Conservation (phyloP, 768 basidiomycete genomes). For the Harrya chromipes region DNA sequence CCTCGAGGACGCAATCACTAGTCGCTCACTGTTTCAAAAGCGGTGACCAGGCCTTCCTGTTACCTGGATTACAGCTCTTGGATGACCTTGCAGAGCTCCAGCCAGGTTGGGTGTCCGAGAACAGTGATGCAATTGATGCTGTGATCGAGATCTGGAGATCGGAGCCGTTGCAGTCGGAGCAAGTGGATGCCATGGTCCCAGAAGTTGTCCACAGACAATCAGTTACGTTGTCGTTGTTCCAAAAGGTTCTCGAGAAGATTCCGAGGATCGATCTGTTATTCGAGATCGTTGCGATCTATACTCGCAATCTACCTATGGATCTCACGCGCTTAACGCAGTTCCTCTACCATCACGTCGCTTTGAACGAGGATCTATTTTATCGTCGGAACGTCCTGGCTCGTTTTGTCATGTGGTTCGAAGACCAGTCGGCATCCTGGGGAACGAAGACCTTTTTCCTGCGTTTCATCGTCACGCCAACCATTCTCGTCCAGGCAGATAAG, state of each 20-base stretch:
- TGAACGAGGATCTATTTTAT: slow-evolving; percentile 62
- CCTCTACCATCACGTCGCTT: slow-evolving; percentile 81
- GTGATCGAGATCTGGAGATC: slow-evolving; percentile 70
- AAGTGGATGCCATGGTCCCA: slow-evolving; percentile 39
- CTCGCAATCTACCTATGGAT: slow-evolving; percentile 78
- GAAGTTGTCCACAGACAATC: slow-evolving; percentile 59
- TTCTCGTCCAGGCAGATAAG: slow-evolving; percentile 71
- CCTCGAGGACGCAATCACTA: slow-evolving; percentile 54
- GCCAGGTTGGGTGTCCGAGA: slow-evolving; percentile 68
- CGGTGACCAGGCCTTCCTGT: slow-evolving; percentile 46
- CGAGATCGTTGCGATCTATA: slow-evolving; percentile 79
- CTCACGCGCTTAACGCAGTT: slow-evolving; percentile 76
- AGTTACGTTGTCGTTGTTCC: slow-evolving; percentile 74
- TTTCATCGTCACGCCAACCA: slow-evolving; percentile 81
- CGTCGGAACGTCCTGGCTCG: slow-evolving; percentile 82
- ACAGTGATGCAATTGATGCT: slow-evolving; percentile 64
- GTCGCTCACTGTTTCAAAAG: slow-evolving; percentile 50
- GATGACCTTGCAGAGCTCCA: slow-evolving; percentile 69
- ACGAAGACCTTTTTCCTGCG: slow-evolving; percentile 82
- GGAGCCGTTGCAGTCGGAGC: slow-evolving; percentile 45
- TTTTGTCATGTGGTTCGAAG: slow-evolving; percentile 84
- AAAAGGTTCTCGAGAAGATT: slow-evolving; percentile 61
- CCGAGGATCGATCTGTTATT: slow-evolving; percentile 86
- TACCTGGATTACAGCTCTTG: slow-evolving; percentile 74
- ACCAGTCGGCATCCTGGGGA: slow-evolving; percentile 55